phyloP scores from a whole-genome alignment of 495 filamentous ascomycete genomes.

The Hypoxylon lienhwacheense region DNA sequence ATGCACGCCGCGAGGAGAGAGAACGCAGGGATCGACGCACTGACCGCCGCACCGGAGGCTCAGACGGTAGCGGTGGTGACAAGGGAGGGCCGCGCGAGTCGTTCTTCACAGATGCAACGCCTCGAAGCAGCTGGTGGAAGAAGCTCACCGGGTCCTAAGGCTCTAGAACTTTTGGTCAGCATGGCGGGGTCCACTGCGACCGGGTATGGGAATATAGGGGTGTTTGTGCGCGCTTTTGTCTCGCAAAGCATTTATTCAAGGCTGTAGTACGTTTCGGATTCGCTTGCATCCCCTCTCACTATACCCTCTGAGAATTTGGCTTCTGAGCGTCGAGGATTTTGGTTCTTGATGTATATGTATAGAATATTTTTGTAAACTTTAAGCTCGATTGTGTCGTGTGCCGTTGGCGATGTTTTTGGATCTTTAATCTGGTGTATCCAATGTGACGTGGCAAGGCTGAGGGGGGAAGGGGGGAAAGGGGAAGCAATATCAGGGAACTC shows the following conservation, averaged over 20 bases:
- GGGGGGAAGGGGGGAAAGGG: conserved; percentile 11
- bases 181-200: background rate
- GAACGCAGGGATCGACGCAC: conserved; percentile 42
- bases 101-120: conserved; percentile 48
- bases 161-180: background rate
- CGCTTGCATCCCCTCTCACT: conserved; percentile 1
- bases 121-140: conserved; percentile 59
- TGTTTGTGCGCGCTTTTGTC: conserved; percentile 10
- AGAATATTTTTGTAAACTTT: no score
- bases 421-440: conserved; percentile 15
- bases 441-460: conserved; percentile 36
- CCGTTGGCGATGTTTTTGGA: conserved; percentile 3
- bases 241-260: background rate
- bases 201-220: background rate
- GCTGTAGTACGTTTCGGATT: conserved; percentile 9
- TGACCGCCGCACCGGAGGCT: conserved; percentile 41
- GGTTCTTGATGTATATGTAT: background rate
- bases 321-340: background rate
- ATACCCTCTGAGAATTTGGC: conserved; percentile 1
- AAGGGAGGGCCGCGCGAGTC: conserved; percentile 41
- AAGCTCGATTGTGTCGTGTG: conserved; percentile 6
- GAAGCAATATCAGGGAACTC: conserved; percentile 15
- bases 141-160: conserved; percentile 44
- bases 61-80: conserved; percentile 52
- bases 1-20: conserved; percentile 50